phyloP scores from a whole-genome alignment of 805 yeast genomes.

The Candida loeiensis region DNA sequence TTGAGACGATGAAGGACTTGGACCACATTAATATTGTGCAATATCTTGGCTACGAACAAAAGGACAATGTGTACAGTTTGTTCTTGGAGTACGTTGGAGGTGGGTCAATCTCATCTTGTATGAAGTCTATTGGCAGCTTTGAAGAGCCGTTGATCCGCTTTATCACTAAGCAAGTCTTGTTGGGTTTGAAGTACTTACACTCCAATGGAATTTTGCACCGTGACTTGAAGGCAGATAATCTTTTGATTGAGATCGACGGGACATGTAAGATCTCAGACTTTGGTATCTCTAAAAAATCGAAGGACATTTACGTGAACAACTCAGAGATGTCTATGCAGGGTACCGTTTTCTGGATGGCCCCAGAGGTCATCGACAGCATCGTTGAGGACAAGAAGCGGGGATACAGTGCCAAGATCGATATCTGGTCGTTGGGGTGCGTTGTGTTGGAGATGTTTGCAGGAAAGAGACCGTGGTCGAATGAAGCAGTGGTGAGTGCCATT shows the following conservation, averaged over 20 bases:
- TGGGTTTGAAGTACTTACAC: conserved; percentile 86
- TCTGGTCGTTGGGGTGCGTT: conserved; percentile 98
- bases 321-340: conserved; percentile 99
- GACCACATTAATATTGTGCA: conserved; percentile 95
- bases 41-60: conserved; percentile 87
- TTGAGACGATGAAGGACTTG: conserved; percentile 87
- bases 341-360: conserved; percentile 99
- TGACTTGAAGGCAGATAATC: conserved; percentile 91
- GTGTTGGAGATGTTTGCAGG: conserved; percentile 98
- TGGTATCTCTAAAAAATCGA: conserved; percentile 80
- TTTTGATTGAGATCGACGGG: conserved; percentile 86
- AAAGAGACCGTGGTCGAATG: conserved; percentile 94
- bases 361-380: conserved; percentile 89
- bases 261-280: conserved; percentile 94
- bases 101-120: conserved; percentile 87
- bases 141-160: conserved; percentile 72
- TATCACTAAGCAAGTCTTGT: conserved; percentile 73
- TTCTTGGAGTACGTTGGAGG: conserved; percentile 97
- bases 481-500: conserved; percentile 93
- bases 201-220: conserved; percentile 85
- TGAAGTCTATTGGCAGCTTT: conserved; percentile 79
- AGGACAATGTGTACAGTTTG: conserved; percentile 70
- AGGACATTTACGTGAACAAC: conserved; percentile 81
- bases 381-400: conserved; percentile 76
- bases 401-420: conserved; percentile 95